phyloP scores from a whole-genome alignment of 176 grass and related monocot genomes.

The Hyparrhenia diplandra region DNA sequence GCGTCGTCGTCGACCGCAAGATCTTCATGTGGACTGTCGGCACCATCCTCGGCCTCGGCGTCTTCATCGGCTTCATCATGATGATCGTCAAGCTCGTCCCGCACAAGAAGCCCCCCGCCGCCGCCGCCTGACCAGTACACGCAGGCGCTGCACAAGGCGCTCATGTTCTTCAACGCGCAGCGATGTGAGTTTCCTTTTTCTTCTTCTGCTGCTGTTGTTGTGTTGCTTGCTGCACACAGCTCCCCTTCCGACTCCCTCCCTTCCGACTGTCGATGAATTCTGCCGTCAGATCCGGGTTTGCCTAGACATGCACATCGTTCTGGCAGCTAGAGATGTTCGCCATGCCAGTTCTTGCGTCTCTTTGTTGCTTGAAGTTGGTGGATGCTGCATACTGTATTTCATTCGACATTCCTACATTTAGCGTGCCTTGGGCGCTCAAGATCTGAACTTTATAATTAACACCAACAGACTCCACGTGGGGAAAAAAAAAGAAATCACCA shows the following conservation, averaged over 20 bases:
- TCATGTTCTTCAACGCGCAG: constrained; percentile 98
- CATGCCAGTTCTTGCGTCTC: neutral
- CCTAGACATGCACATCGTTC: constrained; percentile 19
- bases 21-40: constrained; percentile 88
- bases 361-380: neutral
- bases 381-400: neutral
- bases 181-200: constrained; percentile 48
- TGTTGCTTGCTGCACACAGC: too few species aligned
- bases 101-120: constrained; percentile 54
- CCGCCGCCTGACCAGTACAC: constrained; percentile 74
- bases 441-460: constrained; percentile 33
- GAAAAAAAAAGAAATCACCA: neutral
- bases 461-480: neutral
- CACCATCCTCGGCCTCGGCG: constrained; percentile 60
- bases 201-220: neutral
- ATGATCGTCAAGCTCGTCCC: constrained; percentile 88
- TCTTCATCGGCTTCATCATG: constrained; percentile 78
- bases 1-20: constrained; percentile 80
- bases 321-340: neutral
- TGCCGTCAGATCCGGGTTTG: constrained; percentile 32
- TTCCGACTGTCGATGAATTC: neutral
- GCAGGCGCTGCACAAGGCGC: constrained; percentile 82
- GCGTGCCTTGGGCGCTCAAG: neutral
- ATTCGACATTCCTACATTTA: constrained; percentile 33
- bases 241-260: too few species aligned